Conservation (phyloP, 208 protist genomes). For the Herpetomonas samuelpessoai region DNA sequence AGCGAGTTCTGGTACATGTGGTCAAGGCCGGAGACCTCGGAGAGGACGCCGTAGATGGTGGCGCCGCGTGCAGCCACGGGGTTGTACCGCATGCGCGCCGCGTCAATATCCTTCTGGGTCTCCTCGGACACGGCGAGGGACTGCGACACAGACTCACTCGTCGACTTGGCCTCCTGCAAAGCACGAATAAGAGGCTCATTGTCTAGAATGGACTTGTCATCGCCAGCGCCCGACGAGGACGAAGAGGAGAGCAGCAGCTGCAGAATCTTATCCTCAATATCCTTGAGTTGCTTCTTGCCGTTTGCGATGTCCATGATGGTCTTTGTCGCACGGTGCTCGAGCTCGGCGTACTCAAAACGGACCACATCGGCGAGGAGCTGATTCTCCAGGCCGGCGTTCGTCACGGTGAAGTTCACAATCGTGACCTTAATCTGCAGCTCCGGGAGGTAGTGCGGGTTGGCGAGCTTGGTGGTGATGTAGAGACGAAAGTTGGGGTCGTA, state of each 20-base stretch:
- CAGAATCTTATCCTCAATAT: slow-evolving; percentile 94
- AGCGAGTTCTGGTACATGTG: slow-evolving; percentile 96
- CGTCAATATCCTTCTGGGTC: slow-evolving; percentile 94
- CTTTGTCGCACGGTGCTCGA: slow-evolving; percentile 89
- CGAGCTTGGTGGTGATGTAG: slow-evolving; percentile 96
- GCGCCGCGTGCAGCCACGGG: slow-evolving; percentile 93
- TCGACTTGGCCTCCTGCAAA: slow-evolving; percentile 92
- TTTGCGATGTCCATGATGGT: slow-evolving; percentile 94
- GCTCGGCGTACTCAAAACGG: slow-evolving; percentile 88
- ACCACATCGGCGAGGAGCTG: slow-evolving; percentile 94
- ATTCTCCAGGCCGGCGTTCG: slow-evolving; percentile 88
- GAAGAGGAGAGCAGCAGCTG: slow-evolving; percentile 88
- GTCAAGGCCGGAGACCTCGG: slow-evolving; percentile 87
- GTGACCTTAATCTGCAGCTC: slow-evolving; percentile 95
- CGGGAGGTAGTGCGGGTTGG: slow-evolving; percentile 95
- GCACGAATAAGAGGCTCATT: slow-evolving; percentile 96
- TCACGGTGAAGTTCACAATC: slow-evolving; percentile 96
- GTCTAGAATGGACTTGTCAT: slow-evolving; percentile 81
- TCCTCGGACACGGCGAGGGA: slow-evolving; percentile 90
- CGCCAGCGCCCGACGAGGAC: slow-evolving; percentile 19
- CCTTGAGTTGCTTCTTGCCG: slow-evolving; percentile 94
- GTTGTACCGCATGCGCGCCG: slow-evolving; percentile 91
- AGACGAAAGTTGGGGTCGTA: slow-evolving; percentile 94
- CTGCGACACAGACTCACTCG: slow-evolving; percentile 87
- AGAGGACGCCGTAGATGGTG: slow-evolving; percentile 95